Percentiles rank a stretch among this genome's conserved stretches.
phyloP scores from a whole-genome alignment of 148 eudicot genomes.

The Persicaria tinctoria region DNA sequence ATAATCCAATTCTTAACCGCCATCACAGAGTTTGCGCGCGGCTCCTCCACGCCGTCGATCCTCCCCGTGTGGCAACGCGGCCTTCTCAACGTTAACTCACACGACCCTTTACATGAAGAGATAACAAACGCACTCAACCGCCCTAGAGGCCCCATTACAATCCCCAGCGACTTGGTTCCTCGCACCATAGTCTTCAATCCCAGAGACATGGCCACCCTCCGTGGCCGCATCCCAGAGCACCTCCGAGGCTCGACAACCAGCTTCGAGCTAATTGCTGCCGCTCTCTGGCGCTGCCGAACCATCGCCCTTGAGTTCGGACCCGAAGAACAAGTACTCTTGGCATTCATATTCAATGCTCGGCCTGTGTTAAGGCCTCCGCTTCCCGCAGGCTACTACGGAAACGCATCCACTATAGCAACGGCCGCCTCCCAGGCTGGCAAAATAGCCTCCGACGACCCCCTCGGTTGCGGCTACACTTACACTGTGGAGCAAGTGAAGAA shows the following conservation, averaged over 20 bases:
- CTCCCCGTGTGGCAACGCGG: constrained; percentile 19
- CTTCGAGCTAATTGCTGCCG: constrained; percentile 20
- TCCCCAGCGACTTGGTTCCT: no score
- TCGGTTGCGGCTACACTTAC: constrained; percentile 9
- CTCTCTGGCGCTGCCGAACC: constrained; percentile 33
- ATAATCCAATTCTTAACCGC: constrained; percentile 23
- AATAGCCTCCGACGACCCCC: constrained; percentile 9
- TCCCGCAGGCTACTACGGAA: constrained; percentile 39
- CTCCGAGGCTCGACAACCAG: neutral
- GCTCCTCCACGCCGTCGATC: constrained; percentile 13
- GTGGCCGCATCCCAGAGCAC: neutral
- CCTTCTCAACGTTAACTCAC: neutral
- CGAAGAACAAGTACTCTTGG: constrained; percentile 23
- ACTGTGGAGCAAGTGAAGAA: constrained; percentile 21
- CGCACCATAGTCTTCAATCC: no score
- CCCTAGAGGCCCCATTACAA: no score
- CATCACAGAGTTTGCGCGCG: constrained; percentile 24
- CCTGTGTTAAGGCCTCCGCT: constrained; percentile 17
- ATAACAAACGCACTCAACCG: no score
- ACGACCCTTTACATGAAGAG: constrained; percentile 16
- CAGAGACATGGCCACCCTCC: neutral
- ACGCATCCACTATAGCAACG: constrained; percentile 16
- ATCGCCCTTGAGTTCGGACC: constrained; percentile 33
- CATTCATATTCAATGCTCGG: constrained; percentile 19
- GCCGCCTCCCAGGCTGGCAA: constrained; percentile 15